Base-by-base conservation (phyloP, 2,329 filamentous ascomycete species). In the Pseudonectria foliicola region DNA sequence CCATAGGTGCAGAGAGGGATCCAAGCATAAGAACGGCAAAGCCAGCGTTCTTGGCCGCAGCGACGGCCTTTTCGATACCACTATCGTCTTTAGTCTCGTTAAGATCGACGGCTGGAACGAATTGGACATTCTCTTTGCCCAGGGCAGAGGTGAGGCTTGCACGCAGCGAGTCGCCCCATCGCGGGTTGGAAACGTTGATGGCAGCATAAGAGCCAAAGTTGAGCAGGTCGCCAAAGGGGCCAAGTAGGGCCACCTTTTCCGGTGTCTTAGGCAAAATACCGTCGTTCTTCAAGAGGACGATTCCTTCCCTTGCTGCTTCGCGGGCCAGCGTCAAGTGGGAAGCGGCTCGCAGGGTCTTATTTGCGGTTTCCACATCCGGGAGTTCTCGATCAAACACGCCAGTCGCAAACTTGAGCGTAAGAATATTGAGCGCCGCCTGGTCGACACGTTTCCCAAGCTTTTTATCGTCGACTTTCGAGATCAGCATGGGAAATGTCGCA, bases 271-370 rank as follows among this genome's bases (percentile, higher is more conserved):
- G 61, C 3, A 75, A 55, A 13, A 62, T 59, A 10, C 67, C 64
- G 23, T 77, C 67, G 40, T 82, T 82, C 58, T 81, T 80, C 26
- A 82, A 59, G n/a, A 82, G 66, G 3, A 81, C 76, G 12, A 80
- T 35, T 5, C 38, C 39, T 21, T 46, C 42, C n/a, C 39, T 35
- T 6, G 36, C 42, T n/a, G 42, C 39, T 8, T 45, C 38, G 2
- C 27, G 40, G 2, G 42, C 38, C 3, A 47, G 23, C 12, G 36
- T 29, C 3, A 42, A 14, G 27, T 47, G 44, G 2, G 30, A 27
- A 3, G 33, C 3, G 8, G 38, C 25, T 5, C 45, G 36, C 7
- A 47, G 43, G 2, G 43, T 46, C 27, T 40, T 40, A 27, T 40
- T 42, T 6, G 43, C 38, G 3, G 29, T 27, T n/a, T 45, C 37